phyloP scores from a whole-genome alignment of 345 rosid genomes.

The Rhodamnia argentea region DNA sequence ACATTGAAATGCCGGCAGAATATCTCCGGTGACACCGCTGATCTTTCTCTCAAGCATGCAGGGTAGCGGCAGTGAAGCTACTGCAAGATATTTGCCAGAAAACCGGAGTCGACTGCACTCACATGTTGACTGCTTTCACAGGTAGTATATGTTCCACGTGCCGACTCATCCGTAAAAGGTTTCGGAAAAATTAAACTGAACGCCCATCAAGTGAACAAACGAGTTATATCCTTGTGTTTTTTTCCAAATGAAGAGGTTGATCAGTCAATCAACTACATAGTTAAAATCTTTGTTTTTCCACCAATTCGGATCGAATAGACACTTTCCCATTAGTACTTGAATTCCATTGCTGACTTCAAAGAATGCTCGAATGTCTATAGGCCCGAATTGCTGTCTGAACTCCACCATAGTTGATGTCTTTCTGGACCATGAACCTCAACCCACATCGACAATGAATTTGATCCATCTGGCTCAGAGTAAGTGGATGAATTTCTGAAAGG shows the following conservation, averaged over 20 bases:
- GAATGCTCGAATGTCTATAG: constrained; percentile 4
- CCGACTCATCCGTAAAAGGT: not conserved
- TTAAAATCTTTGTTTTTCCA: not conserved
- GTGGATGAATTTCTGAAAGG: not conserved
- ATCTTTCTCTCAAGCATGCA: constrained; percentile 1
- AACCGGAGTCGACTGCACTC: constrained; percentile 31
- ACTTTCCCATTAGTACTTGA: not conserved
- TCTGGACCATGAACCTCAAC: constrained; percentile 41
- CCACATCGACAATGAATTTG: constrained; percentile 46
- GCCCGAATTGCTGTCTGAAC: constrained; percentile 53
- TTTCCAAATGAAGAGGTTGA: not conserved
- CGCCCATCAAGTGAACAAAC: not conserved
- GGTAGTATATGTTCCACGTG: constrained; percentile 9
- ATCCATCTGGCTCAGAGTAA: constrained; percentile 53
- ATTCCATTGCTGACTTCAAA: not conserved
- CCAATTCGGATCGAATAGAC: not conserved
- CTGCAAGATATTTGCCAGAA: constrained; percentile 22
- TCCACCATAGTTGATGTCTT: constrained; percentile 19
- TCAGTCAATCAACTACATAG: not conserved
- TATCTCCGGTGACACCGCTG: not conserved
- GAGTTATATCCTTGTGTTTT: not conserved
- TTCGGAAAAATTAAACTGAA: not conserved
- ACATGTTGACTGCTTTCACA: constrained; percentile 32
- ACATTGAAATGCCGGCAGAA: not conserved
- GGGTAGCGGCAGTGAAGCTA: constrained; percentile 18